phyloP scores from a whole-genome alignment of 495 filamentous ascomycete genomes.

The Durotheca rogersii region DNA sequence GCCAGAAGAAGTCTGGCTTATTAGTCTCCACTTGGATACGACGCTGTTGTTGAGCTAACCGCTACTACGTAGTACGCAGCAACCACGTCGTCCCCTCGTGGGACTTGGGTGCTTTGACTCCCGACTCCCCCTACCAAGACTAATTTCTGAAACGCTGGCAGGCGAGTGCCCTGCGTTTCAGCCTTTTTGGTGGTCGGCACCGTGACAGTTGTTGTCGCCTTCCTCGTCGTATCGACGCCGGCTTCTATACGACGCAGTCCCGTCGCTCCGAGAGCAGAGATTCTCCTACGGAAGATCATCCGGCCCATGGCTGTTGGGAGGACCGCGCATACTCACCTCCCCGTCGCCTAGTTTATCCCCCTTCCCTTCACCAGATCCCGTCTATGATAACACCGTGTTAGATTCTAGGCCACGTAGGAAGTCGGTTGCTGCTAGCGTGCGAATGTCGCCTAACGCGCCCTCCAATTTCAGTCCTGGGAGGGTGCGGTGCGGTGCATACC shows the following conservation, averaged over 20 bases:
- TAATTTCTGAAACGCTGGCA: slow-evolving; percentile 30
- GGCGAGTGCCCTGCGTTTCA: slow-evolving; percentile 27
- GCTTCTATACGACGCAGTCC: slow-evolving; percentile 11
- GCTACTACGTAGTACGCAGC: too few relatives aligned
- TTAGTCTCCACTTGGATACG: slow-evolving; percentile 20
- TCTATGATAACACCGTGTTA: slow-evolving; percentile 1
- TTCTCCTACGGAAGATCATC: slow-evolving; percentile 6
- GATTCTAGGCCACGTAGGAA: not conserved
- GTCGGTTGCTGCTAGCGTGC: too few relatives aligned
- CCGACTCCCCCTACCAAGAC: slow-evolving; percentile 9
- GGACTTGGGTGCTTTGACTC: slow-evolving; percentile 19
- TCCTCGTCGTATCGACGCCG: slow-evolving; percentile 3
- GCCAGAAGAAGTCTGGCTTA: slow-evolving; percentile 20
- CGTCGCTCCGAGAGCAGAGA: slow-evolving; percentile 3
- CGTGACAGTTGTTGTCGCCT: slow-evolving; percentile 8
- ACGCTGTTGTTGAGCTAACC: too few relatives aligned
- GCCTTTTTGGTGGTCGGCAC: slow-evolving; percentile 19
- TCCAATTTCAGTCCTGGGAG: too few relatives aligned
- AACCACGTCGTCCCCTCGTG: slow-evolving; percentile 22
- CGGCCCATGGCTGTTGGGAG: slow-evolving; percentile 7
- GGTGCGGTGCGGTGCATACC: too few relatives aligned
- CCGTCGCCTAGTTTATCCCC: not conserved
- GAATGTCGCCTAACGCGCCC: too few relatives aligned
- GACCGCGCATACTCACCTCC: slow-evolving; percentile 1
- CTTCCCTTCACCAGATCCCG: slow-evolving; percentile 1